Conservation (phyloP, 202 grass and related monocot genomes). For the Schoenoplectus tabernaemontani region DNA sequence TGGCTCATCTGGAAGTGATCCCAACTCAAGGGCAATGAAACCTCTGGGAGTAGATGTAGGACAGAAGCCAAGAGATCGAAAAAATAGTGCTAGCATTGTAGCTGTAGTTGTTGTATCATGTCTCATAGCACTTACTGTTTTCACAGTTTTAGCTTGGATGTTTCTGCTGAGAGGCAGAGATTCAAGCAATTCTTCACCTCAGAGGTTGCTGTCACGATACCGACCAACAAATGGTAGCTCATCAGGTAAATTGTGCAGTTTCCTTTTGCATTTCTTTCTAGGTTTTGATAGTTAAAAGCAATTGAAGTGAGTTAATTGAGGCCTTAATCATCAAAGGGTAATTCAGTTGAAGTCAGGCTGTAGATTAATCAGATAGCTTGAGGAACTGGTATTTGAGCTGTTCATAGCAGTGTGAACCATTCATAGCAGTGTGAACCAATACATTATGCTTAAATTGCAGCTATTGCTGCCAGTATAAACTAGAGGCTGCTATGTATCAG, state of each 20-base stretch:
- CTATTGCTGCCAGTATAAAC: neutral
- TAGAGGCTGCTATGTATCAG: neutral
- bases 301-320: neutral
- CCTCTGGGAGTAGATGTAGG: slow-evolving; percentile 83
- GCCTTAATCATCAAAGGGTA: neutral
- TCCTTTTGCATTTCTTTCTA: neutral
- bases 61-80: slow-evolving; percentile 28
- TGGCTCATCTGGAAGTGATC: slow-evolving; percentile 44
- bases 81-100: slow-evolving; percentile 58
- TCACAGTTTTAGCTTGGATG: slow-evolving; percentile 54
- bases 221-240: slow-evolving; percentile 55
- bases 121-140: slow-evolving; percentile 60
- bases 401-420: neutral
- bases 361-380: neutral
- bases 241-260: slow-evolving; percentile 54
- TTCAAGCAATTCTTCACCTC: slow-evolving; percentile 31
- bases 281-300: neutral
- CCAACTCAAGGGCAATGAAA: slow-evolving; percentile 70
- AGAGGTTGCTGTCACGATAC: slow-evolving; percentile 38
- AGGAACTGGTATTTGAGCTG: neutral
- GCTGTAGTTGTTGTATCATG: slow-evolving; percentile 64
- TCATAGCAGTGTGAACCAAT: neutral
- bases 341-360: neutral
- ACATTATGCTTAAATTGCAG: neutral
- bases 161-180: slow-evolving; percentile 46